A percentile compares a stretch with the other conserved stretches of the same genome.
phyloP scores from a whole-genome alignment of 2,329 filamentous ascomycete genomes.

The Furcasterigmium sp. region DNA sequence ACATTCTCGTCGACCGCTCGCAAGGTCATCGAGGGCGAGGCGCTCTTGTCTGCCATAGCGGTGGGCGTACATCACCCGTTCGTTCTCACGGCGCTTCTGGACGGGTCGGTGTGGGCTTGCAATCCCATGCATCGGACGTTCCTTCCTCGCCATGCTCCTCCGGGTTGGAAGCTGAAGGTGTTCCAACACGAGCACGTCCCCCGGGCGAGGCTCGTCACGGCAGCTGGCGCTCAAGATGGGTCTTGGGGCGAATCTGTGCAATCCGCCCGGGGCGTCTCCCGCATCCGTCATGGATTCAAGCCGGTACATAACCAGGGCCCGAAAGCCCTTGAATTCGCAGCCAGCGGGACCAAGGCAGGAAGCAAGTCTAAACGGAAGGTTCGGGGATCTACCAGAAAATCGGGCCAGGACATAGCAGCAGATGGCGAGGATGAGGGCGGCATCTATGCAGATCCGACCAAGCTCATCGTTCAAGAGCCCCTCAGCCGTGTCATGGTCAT shows the following conservation, averaged over 20 bases:
- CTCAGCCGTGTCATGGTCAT: conserved; percentile 56
- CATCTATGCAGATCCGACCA: conserved; percentile 28
- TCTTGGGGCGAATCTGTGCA: background rate
- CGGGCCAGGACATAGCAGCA: conserved; percentile 26
- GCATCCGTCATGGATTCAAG: conserved; percentile 47
- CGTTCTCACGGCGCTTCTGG: conserved; percentile 45
- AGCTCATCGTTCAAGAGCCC: conserved; percentile 54
- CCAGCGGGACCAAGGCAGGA: conserved; percentile 23
- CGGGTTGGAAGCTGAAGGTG: conserved; percentile 34
- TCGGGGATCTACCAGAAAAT: conserved; percentile 26
- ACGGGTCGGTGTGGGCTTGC: conserved; percentile 47
- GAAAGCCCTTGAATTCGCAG: conserved; percentile 15
- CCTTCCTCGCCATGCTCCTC: conserved; percentile 29
- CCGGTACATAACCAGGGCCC: conserved; percentile 45
- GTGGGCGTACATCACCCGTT: conserved; percentile 48
- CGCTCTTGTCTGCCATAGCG: conserved; percentile 44
- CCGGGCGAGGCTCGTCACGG: conserved; percentile 17
- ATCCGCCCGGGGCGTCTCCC: conserved; percentile 36
- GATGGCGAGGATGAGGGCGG: conserved; percentile 13
- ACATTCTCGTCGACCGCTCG: conserved; percentile 48
- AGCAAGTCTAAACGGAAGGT: conserved; percentile 29
- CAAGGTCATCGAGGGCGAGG: conserved; percentile 44
- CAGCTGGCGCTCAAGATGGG: background rate
- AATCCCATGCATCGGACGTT: conserved; percentile 40
- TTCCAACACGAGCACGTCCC: conserved; percentile 51